Evolutionary conservation across 2,329 filamentous ascomycete species (phyloP).

Genomic region (Claviceps maximensis): DNA sequence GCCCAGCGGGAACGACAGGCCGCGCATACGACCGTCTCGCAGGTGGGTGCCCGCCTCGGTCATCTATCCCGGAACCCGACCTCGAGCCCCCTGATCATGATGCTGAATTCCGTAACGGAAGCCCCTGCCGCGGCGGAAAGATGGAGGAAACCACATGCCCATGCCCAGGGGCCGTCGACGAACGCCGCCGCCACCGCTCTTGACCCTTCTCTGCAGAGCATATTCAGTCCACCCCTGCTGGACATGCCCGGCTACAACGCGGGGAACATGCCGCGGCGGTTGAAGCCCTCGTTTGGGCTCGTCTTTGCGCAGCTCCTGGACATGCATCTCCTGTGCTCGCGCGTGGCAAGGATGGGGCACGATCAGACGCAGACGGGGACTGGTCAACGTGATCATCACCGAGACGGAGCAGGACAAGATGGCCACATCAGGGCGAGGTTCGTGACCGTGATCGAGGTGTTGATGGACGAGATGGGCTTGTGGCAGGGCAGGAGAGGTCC

Average conservation of each 20-base stretch:
- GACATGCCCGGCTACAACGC: slow-evolving; percentile 9
- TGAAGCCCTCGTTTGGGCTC: slow-evolving; percentile 38
- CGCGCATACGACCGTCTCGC: slow-evolving; percentile 35
- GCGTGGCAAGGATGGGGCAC: slow-evolving; percentile 24
- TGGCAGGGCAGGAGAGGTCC: slow-evolving; percentile 24
- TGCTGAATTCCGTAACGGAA: slow-evolving; percentile 33
- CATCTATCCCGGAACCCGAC: slow-evolving; percentile 28
- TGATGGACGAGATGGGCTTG: slow-evolving; percentile 36
- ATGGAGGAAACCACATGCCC: neutral
- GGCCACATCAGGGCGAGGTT: slow-evolving; percentile 6
- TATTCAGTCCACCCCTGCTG: slow-evolving; percentile 28
- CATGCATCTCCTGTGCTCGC: slow-evolving; percentile 38
- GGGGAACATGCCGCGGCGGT: slow-evolving; percentile 13
- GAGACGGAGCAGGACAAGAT: neutral
- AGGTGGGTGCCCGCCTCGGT: slow-evolving; percentile 34
- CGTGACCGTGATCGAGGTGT: slow-evolving; percentile 35
- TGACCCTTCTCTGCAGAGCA: slow-evolving; percentile 35
- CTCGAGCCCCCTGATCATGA: slow-evolving; percentile 34
- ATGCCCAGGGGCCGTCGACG: too few species aligned
- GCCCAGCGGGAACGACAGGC: slow-evolving; percentile 29
- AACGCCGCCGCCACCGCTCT: slow-evolving; percentile 7
- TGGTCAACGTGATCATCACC: neutral
- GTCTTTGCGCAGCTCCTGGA: slow-evolving; percentile 42
- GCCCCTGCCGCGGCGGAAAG: neutral
- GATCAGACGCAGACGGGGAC: slow-evolving; percentile 14